Evolutionary conservation across 805 yeast genomes (phyloP).

Genomic region (Komagataella phaffii): DNA sequence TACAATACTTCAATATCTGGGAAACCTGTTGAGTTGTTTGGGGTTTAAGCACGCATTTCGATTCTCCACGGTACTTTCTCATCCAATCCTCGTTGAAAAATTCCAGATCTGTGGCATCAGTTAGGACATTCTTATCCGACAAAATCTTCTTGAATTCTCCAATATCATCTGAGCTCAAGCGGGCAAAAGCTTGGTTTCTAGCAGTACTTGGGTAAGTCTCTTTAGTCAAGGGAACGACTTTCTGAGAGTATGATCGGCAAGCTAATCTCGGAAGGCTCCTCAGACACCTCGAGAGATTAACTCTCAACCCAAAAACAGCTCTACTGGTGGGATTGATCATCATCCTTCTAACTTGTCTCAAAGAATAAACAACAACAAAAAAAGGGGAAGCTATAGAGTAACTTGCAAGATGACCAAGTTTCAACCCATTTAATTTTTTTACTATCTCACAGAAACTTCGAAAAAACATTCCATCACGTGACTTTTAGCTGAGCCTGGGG

Average conservation of each 20-base stretch:
- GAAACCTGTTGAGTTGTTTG: slow-evolving; percentile 68
- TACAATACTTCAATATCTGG: slow-evolving; percentile 66
- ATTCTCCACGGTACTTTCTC: slow-evolving; percentile 86
- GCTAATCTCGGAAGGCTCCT: neutral
- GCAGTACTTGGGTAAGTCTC: slow-evolving; percentile 53
- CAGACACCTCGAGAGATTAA: neutral
- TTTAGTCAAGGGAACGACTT: slow-evolving; percentile 38
- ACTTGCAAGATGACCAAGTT: neutral
- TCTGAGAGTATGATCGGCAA: neutral
- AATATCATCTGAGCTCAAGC: slow-evolving; percentile 42
- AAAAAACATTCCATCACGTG: neutral
- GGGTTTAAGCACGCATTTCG: slow-evolving; percentile 71
- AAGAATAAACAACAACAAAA: neutral
- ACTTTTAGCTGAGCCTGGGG: neutral
- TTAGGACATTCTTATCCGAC: slow-evolving; percentile 32
- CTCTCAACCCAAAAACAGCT: neutral
- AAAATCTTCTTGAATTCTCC: slow-evolving; percentile 47
- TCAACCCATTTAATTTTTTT: neutral
- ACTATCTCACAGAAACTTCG: neutral
- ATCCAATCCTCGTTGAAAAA: slow-evolving; percentile 86
- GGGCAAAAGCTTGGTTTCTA: slow-evolving; percentile 36
- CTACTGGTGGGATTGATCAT: neutral
- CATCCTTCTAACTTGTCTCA: neutral
- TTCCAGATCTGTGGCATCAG: slow-evolving; percentile 49
- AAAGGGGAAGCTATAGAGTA: neutral